A percentile compares a stretch with the other conserved stretches of the same genome.
These are phyloP conservation scores for Epicoccum nigrum DNA, from an alignment of 2,329 filamentous ascomycete species.

Conservation along the genomic window DNA sequence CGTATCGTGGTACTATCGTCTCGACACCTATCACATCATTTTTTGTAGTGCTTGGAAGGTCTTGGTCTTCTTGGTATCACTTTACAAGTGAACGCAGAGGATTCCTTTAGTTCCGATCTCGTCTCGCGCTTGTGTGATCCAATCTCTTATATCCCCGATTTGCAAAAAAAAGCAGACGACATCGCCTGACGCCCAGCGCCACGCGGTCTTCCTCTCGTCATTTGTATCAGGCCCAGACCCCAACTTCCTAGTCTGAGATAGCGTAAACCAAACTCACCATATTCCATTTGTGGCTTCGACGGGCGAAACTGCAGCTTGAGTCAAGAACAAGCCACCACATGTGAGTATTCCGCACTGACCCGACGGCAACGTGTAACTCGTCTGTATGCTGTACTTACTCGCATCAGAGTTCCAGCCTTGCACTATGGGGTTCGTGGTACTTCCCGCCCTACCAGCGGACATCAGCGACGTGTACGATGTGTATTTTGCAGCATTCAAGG, in stretches of 20 bases:
- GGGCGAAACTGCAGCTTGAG: background rate
- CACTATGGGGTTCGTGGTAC: constrained; percentile 47
- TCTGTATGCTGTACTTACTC: constrained; percentile 1
- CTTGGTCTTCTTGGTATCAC: constrained; percentile 13
- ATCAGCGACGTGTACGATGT: constrained; percentile 55
- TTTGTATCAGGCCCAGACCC: no score
- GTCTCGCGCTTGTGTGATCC: background rate
- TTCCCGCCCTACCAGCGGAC: constrained; percentile 56
- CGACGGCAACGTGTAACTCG: background rate
- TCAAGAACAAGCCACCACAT: background rate
- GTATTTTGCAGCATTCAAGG: constrained; percentile 57
- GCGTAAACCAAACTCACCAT: constrained; percentile 1
- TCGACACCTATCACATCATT: background rate
- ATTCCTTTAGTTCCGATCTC: background rate
- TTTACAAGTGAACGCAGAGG: background rate
- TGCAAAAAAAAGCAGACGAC: background rate
- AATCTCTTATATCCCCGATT: background rate
- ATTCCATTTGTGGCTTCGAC: background rate
- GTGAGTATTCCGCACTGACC: constrained; percentile 7
- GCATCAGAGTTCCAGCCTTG: constrained; percentile 1
- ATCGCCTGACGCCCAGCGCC: background rate
- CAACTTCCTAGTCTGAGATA: background rate
- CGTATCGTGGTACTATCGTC: background rate
- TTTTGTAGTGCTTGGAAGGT: background rate
- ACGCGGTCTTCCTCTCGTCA: background rate